Evolutionary conservation across 1,284 basidiomycete species (phyloP).

Genomic region (Ceratobasidium sp.): DNA sequence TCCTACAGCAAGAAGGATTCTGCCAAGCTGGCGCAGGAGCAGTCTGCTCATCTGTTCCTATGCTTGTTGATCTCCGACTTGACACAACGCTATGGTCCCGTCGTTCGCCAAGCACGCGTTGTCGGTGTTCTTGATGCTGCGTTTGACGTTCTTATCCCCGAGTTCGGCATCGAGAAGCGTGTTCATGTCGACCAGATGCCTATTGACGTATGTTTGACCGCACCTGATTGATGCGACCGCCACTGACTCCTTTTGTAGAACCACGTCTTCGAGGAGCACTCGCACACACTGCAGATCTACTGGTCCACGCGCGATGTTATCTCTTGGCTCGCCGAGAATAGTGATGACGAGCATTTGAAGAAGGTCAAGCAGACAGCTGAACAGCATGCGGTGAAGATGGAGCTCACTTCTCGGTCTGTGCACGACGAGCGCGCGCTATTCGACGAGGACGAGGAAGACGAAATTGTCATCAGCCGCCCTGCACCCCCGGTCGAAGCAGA

Average conservation of each 20-base stretch:
- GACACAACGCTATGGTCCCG: constrained; percentile 94
- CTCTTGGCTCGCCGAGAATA: constrained; percentile 92
- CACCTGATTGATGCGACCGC: constrained; percentile 42
- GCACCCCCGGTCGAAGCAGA: constrained; percentile 56
- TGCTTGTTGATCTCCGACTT: constrained; percentile 94
- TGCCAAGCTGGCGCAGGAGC: constrained; percentile 92
- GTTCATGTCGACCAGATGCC: constrained; percentile 99
- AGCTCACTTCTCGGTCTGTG: constrained; percentile 80
- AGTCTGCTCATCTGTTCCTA: constrained; percentile 94
- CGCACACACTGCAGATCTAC: constrained; percentile 89
- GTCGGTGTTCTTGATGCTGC: constrained; percentile 95
- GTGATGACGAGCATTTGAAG: constrained; percentile 92
- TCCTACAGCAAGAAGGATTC: constrained; percentile 86
- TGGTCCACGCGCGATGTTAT: constrained; percentile 95
- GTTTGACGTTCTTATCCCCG: constrained; percentile 93
- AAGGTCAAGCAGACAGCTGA: constrained; percentile 91
- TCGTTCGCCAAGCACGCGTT: constrained; percentile 92
- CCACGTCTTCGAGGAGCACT: constrained; percentile 93
- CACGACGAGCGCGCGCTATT: constrained; percentile 90
- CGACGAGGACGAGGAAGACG: constrained; percentile 81
- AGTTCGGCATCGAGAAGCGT: constrained; percentile 98
- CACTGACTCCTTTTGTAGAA: constrained; percentile 65
- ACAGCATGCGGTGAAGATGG: constrained; percentile 87
- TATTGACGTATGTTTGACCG: constrained; percentile 75
- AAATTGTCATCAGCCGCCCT: constrained; percentile 80